Evolutionary conservation across 176 grass and related monocot species (phyloP), one percentile per base, ranked within the genome.

Genomic region (Microstegium vimineum): DNA sequence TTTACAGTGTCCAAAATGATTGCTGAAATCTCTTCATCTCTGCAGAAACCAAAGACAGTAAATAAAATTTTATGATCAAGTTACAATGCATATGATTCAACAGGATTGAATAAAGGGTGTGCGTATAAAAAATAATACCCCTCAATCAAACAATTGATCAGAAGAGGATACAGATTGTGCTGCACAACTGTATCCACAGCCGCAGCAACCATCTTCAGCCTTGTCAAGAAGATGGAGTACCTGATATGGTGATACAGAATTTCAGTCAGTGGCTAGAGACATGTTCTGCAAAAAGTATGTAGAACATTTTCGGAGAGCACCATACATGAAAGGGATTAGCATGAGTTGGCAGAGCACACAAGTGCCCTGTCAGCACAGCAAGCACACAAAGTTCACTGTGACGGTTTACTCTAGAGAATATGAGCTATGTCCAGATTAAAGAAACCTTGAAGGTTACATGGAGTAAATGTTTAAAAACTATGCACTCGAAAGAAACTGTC

Each of bases 101-200:
- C 52, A 72, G 27, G 56, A 71, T 64, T n/a, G 13, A 31, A 73
- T 54, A 5, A 35, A 61, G 42, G 67, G 77, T 33, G 8, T 59
- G 30, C 5, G 43, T 62, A 37, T 17, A 57, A 57, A 72, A 77
- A 57, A n/a, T 9, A 82, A 26, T 93, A 98, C 96, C 96, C 93
- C 83, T 95, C 87, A 87, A 87, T 57, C 86, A 98, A 84, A 86
- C 90, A 95, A 26, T 84, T 90, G 71, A 98, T 82, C 62, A 98
- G 73, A 83, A 91, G 72, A 86, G 90, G 91, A 85, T 95, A 98
- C 5, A 95, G 69, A 83, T 87, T 98, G 62, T 98, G 85, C 33
- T 84, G 87, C 56, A 86, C 66, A 85, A 95, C 83, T 82, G 87
- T 88, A 32, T 92, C 90, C 20, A 90, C 28, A 70, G 83, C 80